Evolutionary conservation across 148 eudicot genomes (phyloP).

Genomic region (Heliamphora exappendiculata): DNA sequence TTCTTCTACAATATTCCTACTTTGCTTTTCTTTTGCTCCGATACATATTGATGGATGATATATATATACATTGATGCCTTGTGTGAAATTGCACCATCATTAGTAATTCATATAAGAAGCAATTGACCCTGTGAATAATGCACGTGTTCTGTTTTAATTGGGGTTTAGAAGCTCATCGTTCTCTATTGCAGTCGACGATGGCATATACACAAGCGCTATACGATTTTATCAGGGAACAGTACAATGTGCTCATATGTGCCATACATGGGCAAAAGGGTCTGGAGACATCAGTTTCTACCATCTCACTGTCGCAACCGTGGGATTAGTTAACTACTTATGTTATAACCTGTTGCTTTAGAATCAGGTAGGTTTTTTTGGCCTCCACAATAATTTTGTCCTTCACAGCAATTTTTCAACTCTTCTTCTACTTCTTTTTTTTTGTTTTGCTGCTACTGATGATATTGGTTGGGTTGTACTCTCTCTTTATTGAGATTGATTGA

Average conservation of each 20-base stretch:
- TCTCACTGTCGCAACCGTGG: conserved; percentile 83
- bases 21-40: too few species aligned
- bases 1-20: too few species aligned
- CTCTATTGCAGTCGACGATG: conserved; percentile 52
- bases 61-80: too few species aligned
- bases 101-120: background rate
- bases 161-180: conserved; percentile 1
- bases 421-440: background rate
- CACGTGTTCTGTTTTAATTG: background rate
- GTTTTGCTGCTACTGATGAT: background rate
- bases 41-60: too few species aligned
- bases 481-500: background rate
- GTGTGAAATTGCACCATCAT: background rate
- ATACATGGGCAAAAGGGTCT: conserved; percentile 66
- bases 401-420: background rate
- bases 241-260: conserved; percentile 57
- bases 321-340: conserved; percentile 17
- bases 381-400: background rate
- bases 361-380: conserved; percentile 17
- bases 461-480: background rate
- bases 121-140: background rate
- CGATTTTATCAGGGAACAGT: conserved; percentile 63
- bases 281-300: conserved; percentile 46
- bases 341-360: conserved; percentile 3
- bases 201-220: conserved; percentile 47